Evolutionary conservation across 2,329 filamentous ascomycete species (phyloP), one percentile per base, ranked within the genome.

Genomic region (Phialocephala subalpina): DNA sequence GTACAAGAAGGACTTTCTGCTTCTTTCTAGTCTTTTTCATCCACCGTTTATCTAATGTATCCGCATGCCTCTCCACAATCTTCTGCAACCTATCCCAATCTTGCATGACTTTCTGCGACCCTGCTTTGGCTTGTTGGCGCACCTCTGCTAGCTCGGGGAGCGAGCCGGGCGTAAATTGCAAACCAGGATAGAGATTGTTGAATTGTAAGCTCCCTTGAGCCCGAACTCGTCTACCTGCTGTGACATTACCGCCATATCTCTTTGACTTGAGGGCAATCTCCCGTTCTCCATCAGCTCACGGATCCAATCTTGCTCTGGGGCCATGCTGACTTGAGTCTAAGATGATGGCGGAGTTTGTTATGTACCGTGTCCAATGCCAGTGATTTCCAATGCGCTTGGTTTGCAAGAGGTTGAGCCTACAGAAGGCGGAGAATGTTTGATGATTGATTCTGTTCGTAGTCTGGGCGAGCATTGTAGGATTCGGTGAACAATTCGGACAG

Each of bases 11-110:
- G 2, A 80, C 77, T 14, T 78, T 76, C 18, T 81, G 78, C 73
- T 87, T 82, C 20, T 77, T 59, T 8, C 76, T 77, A 0, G 77
- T 81, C 75, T 86, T 87, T 81, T 84, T 45, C 16, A 45, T 8
- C 42, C 42, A 45, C 2, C 42, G 12, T 9, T 45, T 45, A 65
- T 81, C 80, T 5, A 88, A 81, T 0, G 78, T 81, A 0, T 73
- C 74, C 70, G 88, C 83, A 60, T 86, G 82, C 2, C 84, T 80
- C 55, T 80, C 74, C 2, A 88, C 62, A 3, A 86, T 83, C 38
- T 45, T 33, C 14, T 25, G 36, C 27, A 67, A 57, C 12, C 1
- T 59, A 16, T 53, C 35, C 55, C 55, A 65, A 36, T 65, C 42
- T 0, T 40, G 47, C 35, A 65, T 35, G 18, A 67, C 60, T 58